A percentile compares a stretch with the other conserved stretches of the same genome.
phyloP scores from a whole-genome alignment of 2,329 filamentous ascomycete species.

The Sclerotinia nivalis region DNA sequence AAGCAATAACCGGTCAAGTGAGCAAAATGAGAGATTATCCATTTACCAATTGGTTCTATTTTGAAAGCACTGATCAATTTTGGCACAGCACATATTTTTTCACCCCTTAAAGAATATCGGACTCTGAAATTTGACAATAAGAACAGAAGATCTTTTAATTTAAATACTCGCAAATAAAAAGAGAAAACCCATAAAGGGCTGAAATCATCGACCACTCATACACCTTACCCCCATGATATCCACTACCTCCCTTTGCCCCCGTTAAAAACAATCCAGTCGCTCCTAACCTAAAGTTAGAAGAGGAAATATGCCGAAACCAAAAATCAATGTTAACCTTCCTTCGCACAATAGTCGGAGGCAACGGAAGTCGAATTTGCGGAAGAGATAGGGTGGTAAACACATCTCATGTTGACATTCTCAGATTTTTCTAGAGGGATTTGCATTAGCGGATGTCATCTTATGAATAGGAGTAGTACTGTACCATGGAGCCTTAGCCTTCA shows the following conservation, averaged over 20 bases:
- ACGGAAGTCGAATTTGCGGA: background rate
- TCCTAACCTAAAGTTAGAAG: background rate
- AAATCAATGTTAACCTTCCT: background rate
- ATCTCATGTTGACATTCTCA: background rate
- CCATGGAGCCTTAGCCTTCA: background rate
- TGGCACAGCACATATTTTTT: background rate
- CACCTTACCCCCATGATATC: background rate
- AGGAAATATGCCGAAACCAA: background rate
- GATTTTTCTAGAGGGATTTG: background rate
- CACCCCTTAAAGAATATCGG: background rate
- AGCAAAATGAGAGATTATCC: background rate
- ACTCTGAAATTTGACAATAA: background rate
- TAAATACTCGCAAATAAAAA: background rate
- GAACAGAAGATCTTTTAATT: background rate
- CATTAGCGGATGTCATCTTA: background rate
- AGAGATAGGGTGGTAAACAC: background rate
- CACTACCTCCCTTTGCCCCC: background rate
- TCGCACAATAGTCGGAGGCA: background rate
- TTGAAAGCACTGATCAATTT: background rate
- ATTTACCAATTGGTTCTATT: background rate
- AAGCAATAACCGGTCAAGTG: background rate
- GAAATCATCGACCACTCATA: background rate
- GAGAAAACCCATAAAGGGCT: too few species aligned
- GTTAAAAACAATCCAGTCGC: too few species aligned
- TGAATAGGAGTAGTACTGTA: background rate